phyloP scores from a whole-genome alignment of 176 grass and related monocot genomes.

The Luzula sylvatica region DNA sequence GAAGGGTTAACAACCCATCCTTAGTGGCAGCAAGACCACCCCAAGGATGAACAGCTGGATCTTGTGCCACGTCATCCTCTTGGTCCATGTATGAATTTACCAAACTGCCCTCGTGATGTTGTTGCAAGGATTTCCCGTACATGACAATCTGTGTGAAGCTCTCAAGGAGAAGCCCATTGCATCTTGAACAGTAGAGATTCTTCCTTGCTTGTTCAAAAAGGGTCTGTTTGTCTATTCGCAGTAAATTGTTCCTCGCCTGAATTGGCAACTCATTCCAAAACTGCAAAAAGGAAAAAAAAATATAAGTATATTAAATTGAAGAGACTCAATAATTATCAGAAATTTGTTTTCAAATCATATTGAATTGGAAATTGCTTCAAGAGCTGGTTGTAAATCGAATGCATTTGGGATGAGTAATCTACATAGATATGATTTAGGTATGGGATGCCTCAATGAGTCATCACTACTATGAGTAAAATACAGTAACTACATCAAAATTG shows the following conservation, averaged over 20 bases:
- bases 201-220: conserved; percentile 87
- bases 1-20: conserved; percentile 75
- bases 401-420: no score
- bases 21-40: conserved; percentile 77
- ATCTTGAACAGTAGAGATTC: conserved; percentile 93
- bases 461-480: no score
- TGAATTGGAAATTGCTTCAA: no score
- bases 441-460: no score
- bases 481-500: no score
- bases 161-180: conserved; percentile 85
- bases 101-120: conserved; percentile 16
- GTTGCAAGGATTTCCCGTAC: conserved; percentile 60
- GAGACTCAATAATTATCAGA: no score
- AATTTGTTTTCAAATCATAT: no score
- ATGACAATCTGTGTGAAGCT: conserved; percentile 77
- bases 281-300: conserved; percentile 34
- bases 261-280: conserved; percentile 72
- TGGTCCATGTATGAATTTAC: conserved; percentile 20
- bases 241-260: conserved; percentile 55
- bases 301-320: no score
- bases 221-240: conserved; percentile 83
- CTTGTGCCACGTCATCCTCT: conserved; percentile 39
- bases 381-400: no score
- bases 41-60: conserved; percentile 71
- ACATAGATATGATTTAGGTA: no score